A percentile compares a stretch with the other conserved stretches of the same genome.
Conservation (phyloP, 495 filamentous ascomycete genomes). For the Hyphodiscus hymeniophilus region DNA sequence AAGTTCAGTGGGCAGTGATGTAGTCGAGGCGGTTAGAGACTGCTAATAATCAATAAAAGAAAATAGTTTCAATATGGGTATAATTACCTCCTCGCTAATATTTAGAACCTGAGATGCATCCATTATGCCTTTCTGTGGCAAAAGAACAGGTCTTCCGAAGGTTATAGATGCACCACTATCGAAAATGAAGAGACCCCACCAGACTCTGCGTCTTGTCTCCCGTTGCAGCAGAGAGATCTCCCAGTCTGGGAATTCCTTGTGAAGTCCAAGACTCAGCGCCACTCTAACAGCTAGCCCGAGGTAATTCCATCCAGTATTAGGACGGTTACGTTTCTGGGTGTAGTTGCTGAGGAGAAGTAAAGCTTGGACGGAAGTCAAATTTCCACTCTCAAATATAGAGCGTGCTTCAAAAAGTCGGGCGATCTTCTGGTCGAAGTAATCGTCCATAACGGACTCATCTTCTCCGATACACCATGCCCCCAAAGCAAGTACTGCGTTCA, state of each 20-base stretch:
- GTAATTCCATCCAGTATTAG: conserved; percentile 48
- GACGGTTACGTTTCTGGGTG: conserved; percentile 47
- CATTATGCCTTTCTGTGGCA: conserved; percentile 41
- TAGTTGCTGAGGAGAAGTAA: conserved; percentile 44
- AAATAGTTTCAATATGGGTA: conserved; percentile 23
- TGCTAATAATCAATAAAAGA: neutral
- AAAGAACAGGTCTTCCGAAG: conserved; percentile 30
- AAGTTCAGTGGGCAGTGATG: conserved; percentile 33
- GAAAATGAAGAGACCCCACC: conserved; percentile 25
- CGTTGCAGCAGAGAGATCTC: conserved; percentile 40
- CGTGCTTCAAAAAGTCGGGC: conserved; percentile 30
- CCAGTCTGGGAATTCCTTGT: conserved; percentile 48
- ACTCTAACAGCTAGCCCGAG: conserved; percentile 42
- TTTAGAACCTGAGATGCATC: conserved; percentile 37
- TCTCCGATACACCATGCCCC: conserved; percentile 45
- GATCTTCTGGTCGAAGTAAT: conserved; percentile 40
- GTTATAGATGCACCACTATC: conserved; percentile 25
- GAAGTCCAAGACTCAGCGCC: conserved; percentile 45
- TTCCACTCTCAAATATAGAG: conserved; percentile 44
- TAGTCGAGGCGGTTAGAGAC: conserved; percentile 26
- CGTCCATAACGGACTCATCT: conserved; percentile 38
- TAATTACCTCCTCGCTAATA: conserved; percentile 41
- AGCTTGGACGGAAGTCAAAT: conserved; percentile 42
- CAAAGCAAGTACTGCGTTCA: conserved; percentile 41
- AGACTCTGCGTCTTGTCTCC: conserved; percentile 24